These are phyloP conservation scores for Botrytis cinerea DNA, from an alignment of 2,329 filamentous ascomycete genomes.

Conservation along the genomic window DNA sequence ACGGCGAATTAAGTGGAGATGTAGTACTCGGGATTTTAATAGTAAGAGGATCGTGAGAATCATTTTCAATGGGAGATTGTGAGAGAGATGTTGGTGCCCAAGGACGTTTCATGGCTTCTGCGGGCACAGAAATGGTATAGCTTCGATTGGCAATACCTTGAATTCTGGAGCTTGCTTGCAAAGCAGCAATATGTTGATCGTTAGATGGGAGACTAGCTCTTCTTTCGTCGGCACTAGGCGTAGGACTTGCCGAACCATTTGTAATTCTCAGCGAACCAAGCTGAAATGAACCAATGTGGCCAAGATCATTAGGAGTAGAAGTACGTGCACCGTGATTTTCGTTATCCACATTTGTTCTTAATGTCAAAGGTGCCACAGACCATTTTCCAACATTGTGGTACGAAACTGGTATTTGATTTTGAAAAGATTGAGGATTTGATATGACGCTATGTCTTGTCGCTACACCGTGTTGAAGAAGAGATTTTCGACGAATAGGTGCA, in stretches of 20 bases:
- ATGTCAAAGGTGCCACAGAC: conserved; percentile 14
- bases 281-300: conserved; percentile 62
- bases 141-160: conserved; percentile 30
- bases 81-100: conserved; percentile 26
- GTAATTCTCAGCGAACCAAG: conserved; percentile 63
- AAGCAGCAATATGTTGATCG: conserved; percentile 1
- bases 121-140: conserved; percentile 32
- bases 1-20: not conserved
- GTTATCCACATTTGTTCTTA: conserved; percentile 18
- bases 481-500: conserved; percentile 38
- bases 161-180: conserved; percentile 22
- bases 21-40: conserved; percentile 17
- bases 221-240: conserved; percentile 44
- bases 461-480: conserved; percentile 40
- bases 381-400: conserved; percentile 20
- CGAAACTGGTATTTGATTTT: conserved; percentile 21
- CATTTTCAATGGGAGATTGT: not conserved
- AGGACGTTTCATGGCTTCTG: conserved; percentile 28
- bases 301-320: conserved; percentile 53
- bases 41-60: conserved; percentile 20
- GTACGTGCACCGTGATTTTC: conserved; percentile 30
- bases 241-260: conserved; percentile 58
- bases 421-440: conserved; percentile 18
- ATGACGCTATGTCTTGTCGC: conserved; percentile 37
- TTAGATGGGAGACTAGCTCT: conserved; percentile 24